A percentile compares a stretch with the other conserved stretches of the same genome.
Evolutionary conservation across 305 asterid genomes (phyloP).

Genomic region (Petunia hybrid): DNA sequence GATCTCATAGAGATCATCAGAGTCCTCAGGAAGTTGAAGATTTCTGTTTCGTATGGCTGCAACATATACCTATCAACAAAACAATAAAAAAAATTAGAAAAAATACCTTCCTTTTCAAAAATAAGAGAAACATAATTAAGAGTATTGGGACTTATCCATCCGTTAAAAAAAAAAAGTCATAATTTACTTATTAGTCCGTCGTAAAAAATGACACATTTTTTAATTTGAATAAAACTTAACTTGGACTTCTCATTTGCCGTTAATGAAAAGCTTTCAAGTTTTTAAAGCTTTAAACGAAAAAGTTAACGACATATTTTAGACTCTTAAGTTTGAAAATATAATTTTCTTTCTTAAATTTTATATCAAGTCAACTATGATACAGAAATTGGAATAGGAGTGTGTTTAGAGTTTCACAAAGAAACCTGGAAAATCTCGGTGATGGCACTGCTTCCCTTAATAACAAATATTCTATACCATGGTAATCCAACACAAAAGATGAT

Average conservation of each 20-base stretch:
- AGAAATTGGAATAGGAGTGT: no score
- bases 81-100: neutral
- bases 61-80: constrained; percentile 60
- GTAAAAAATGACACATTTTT: no score
- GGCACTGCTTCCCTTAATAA: constrained; percentile 66
- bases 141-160: no score
- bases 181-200: no score
- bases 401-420: neutral
- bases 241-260: no score
- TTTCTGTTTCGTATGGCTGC: constrained; percentile 69
- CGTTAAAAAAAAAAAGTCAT: no score
- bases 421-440: constrained; percentile 65
- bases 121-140: no score
- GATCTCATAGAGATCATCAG: constrained; percentile 58
- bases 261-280: no score
- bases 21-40: constrained; percentile 58
- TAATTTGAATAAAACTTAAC: no score
- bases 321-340: neutral
- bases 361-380: neutral
- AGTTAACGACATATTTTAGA: no score
- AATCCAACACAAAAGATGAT: constrained; percentile 54
- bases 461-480: constrained; percentile 62
- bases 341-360: neutral
- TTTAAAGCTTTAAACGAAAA: no score
- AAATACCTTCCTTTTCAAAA: no score